Evolutionary conservation across 1,139 yeast species (phyloP), one percentile per base, ranked within the genome.

Genomic region (Hansenula sp.): DNA sequence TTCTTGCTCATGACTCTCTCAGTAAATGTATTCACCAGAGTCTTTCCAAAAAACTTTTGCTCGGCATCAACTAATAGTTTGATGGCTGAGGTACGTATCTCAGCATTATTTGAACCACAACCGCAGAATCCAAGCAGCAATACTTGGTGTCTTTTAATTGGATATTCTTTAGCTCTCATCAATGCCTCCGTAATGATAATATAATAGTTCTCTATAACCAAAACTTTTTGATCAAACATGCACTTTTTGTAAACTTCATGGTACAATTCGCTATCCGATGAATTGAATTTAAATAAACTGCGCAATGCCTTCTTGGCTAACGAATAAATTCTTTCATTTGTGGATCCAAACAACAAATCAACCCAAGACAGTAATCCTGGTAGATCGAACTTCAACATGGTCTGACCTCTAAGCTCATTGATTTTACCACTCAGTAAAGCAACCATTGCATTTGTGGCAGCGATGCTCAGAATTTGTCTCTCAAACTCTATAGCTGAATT

Each of bases 401-500:
- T 59, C 43, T 60, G 68, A 11, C 73, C 67, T 29, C 77, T 66
- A 2, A 69, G 64, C 41, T 77, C 77, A 18, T 73, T 70, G 11
- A 83, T 75, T 6, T 79, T 73, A 20, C 87, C 84, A 3, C 81
- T 75, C 50, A 95, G 82, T 24, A 92, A 65, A 0, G 82, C 71
- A 0, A 96, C 86, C 95, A 94, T 86, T 36, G 95, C 80, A 47
- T 88, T 83, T 39, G 88, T 68, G 0, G 95, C 75, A 1, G 95
- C 74, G 28, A 73, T 66, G 50, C 88, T 90, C 13, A 90, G 63
- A 27, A 82, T 79, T 39, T 80, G 76, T 51, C 77, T 77, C 57
- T 90, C 96, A 34, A 90, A 74, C 56, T 92, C 97, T 45, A 92
- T 70, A 5, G 92, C 80, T 0, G 97, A 95, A 32, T 77, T 72